Percentiles rank a stretch among this genome's conserved stretches.
These are phyloP conservation scores for Trichaptum fuscoviolaceum DNA, from an alignment of 768 basidiomycete genomes.

Conservation along the genomic window DNA sequence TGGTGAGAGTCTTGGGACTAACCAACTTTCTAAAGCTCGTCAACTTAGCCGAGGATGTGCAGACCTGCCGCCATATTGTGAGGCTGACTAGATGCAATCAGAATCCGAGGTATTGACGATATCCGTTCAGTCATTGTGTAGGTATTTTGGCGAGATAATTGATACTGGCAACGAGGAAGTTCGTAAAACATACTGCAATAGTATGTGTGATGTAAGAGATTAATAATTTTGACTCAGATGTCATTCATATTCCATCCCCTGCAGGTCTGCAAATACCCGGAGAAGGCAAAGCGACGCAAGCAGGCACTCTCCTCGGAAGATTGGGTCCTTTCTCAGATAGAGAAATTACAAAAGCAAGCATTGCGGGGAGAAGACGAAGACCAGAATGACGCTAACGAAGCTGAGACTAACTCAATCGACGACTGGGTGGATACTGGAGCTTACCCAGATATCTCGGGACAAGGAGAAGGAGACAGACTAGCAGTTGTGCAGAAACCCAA, in stretches of 20 bases:
- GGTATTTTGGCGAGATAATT: constrained; percentile 73
- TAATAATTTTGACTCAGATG: not conserved
- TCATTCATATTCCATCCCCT: not conserved
- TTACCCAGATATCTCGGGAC: not conserved
- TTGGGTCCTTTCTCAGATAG: constrained; percentile 20
- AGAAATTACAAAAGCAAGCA: constrained; percentile 13
- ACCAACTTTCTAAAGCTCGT: constrained; percentile 34
- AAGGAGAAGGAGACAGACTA: not conserved
- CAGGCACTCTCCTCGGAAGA: constrained; percentile 43
- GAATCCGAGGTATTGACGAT: not conserved
- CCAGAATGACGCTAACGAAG: not conserved
- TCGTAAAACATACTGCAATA: constrained; percentile 52
- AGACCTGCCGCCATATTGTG: constrained; percentile 69
- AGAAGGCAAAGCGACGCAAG: constrained; percentile 50
- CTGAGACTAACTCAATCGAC: constrained; percentile 2
- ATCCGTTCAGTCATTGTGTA: constrained; percentile 56
- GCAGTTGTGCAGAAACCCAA: not conserved
- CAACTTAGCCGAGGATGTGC: constrained; percentile 52
- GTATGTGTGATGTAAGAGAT: constrained; percentile 74
- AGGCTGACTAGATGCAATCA: constrained; percentile 18
- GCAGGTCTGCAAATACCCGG: constrained; percentile 76
- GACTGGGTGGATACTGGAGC: not conserved
- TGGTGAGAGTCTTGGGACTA: constrained; percentile 16
- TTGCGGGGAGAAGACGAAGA: constrained; percentile 25
- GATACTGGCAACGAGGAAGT: constrained; percentile 40